Evolutionary conservation across 1,139 yeast genomes (phyloP), one percentile per base, ranked within the genome.

Genomic region (Kodamaea arcana): DNA sequence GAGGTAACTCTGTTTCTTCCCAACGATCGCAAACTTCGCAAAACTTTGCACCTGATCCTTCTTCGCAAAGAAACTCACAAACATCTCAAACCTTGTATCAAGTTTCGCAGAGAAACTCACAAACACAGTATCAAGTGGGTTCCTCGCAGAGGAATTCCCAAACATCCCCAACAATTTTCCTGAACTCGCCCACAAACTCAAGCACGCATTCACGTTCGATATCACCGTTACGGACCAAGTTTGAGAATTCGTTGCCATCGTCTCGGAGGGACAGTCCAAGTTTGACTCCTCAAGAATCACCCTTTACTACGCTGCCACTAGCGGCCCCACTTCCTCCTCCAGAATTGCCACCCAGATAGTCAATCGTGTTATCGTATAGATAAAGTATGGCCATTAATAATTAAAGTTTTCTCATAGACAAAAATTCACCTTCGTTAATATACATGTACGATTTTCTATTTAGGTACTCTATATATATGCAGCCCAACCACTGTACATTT

Each of bases 401-500:
- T n/a, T n/a, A n/a, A n/a, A n/a, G n/a, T n/a, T n/a, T n/a, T n/a
- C n/a, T n/a, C n/a, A n/a, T n/a, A n/a, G n/a, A n/a, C n/a, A n/a
- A n/a, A n/a, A n/a, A 27, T 14, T 27, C 22, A 18, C 22, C 22
- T 9, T 18, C 9, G 22, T 18, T 7, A 18, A 18, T 18, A 18
- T n/a, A n/a, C n/a, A n/a, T 14, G 27, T 25, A 10, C 31, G 21
- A 13, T 7, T 17, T 20, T 14, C 21, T 29, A 15, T 10, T 31
- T 15, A n/a, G n/a, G n/a, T n/a, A n/a, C n/a, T 11, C 40, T 48
- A 66, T 11, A 66, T 48, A 45, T 65, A 85, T 2, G 97, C 82
- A 51, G 85, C 75, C 98, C 98, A 92, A 3, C 99, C 99, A 24
- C 85, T 79, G 57, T 87, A 94, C 98, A 94, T 92, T 46, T 74